Conservation (phyloP, 179 eudicot genomes). For the Patellifolia procumbens region DNA sequence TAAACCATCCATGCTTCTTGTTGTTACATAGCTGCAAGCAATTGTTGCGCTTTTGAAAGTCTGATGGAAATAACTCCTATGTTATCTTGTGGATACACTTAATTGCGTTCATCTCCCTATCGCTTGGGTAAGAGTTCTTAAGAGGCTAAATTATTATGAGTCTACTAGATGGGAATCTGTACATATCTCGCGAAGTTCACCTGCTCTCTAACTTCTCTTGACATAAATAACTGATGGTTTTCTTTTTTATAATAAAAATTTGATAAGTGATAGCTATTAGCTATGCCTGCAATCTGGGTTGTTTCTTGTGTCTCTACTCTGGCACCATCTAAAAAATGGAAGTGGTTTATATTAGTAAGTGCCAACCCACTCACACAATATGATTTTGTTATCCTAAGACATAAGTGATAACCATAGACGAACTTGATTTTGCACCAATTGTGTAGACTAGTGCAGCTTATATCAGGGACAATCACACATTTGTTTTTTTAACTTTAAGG, state of each 20-base stretch:
- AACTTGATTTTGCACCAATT: background rate
- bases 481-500: background rate
- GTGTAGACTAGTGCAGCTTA: background rate
- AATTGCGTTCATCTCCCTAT: no score
- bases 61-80: no score
- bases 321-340: constrained; percentile 6
- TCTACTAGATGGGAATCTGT: background rate
- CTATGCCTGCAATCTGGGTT: background rate
- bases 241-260: background rate
- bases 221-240: background rate
- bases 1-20: background rate
- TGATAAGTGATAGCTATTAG: background rate
- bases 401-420: background rate
- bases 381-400: background rate
- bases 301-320: background rate
- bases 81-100: no score
- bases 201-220: background rate
- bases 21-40: background rate
- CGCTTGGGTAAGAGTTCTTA: no score
- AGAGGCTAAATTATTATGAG: background rate
- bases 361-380: background rate
- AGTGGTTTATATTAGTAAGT: background rate
- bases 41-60: background rate
- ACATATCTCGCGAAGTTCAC: background rate
- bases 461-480: background rate